A percentile compares a stretch with the other conserved stretches of the same genome.
Conservation (phyloP, 768 basidiomycete genomes). For the Termitomyces sp. region DNA sequence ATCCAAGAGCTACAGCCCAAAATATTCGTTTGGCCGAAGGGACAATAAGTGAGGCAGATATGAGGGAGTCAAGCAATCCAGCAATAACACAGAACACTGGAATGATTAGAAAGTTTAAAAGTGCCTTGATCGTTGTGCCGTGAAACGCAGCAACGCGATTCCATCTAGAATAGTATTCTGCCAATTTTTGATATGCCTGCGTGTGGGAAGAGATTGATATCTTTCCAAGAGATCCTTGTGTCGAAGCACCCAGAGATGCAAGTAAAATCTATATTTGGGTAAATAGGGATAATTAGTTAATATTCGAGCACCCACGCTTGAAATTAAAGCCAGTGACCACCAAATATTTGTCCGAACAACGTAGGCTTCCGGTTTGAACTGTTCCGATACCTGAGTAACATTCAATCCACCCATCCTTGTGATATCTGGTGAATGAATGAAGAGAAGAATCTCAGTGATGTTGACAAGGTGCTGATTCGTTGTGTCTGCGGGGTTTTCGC, state of each 20-base stretch:
- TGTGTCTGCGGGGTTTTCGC: too few relatives aligned
- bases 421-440: neutral
- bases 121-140: slow-evolving; percentile 9
- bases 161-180: slow-evolving; percentile 7
- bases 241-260: slow-evolving; percentile 14
- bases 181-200: too few relatives aligned
- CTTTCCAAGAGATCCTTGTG: slow-evolving; percentile 8
- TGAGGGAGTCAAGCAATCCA: too few relatives aligned
- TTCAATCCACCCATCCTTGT: too few relatives aligned
- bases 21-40: too few relatives aligned
- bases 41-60: too few relatives aligned
- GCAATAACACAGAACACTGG: too few relatives aligned
- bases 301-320: slow-evolving; percentile 13
- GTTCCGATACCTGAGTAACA: neutral
- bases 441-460: slow-evolving; percentile 10
- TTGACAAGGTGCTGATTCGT: too few relatives aligned
- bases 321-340: slow-evolving; percentile 15
- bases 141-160: slow-evolving; percentile 4
- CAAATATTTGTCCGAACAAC: too few relatives aligned
- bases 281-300: neutral
- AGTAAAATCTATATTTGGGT: slow-evolving; percentile 8
- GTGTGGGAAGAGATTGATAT: neutral
- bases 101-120: too few relatives aligned
- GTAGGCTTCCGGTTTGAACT: slow-evolving; percentile 14
- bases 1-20: too few relatives aligned